phyloP scores from a whole-genome alignment of 768 basidiomycete genomes.

The Antrodiella citrinella region DNA sequence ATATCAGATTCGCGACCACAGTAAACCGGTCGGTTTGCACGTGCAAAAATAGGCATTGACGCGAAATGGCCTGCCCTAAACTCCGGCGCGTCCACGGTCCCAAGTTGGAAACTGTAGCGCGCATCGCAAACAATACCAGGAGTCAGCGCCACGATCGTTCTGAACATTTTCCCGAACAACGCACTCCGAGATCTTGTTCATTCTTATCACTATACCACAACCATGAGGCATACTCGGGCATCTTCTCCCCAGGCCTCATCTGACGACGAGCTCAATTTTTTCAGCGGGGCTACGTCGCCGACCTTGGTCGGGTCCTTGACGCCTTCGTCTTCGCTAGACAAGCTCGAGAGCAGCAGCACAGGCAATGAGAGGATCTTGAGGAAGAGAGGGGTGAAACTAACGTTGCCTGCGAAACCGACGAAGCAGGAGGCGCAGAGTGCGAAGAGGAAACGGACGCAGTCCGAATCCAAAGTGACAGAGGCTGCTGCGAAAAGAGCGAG shows the following conservation, averaged over 20 bases:
- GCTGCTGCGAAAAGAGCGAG: conserved; percentile 24
- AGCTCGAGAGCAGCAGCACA: background rate
- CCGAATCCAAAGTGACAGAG: background rate
- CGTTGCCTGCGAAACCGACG: too few relatives aligned
- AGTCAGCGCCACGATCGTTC: too few relatives aligned
- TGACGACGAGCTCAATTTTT: conserved; percentile 9
- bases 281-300: conserved; percentile 1
- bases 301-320: conserved; percentile 4
- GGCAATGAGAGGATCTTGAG: conserved; percentile 1
- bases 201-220: too few relatives aligned
- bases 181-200: too few relatives aligned
- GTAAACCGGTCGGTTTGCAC: too few relatives aligned
- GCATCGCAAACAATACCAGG: too few relatives aligned
- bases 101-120: background rate
- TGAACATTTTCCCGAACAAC: too few relatives aligned
- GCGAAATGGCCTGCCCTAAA: background rate
- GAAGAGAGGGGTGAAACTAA: background rate
- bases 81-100: background rate
- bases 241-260: too few relatives aligned
- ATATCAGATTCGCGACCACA: too few relatives aligned
- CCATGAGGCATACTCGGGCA: too few relatives aligned
- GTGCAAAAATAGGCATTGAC: too few relatives aligned
- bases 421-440: too few relatives aligned
- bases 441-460: conserved; percentile 2
- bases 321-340: background rate